phyloP scores from a whole-genome alignment of 306 rosid species.

The Castanopsis chinensis region DNA sequence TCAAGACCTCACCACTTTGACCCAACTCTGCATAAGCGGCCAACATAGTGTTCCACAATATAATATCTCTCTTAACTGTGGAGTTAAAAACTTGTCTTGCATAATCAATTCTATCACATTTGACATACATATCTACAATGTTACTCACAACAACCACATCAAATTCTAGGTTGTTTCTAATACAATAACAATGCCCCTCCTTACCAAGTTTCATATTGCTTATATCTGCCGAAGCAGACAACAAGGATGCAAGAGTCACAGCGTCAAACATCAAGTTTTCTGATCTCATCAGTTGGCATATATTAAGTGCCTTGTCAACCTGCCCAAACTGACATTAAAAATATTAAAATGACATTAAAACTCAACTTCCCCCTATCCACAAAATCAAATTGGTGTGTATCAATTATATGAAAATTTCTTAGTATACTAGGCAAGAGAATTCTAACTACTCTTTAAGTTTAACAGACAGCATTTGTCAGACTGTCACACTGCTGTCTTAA shows the following conservation, averaged over 20 bases:
- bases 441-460: too few relatives aligned
- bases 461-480: too few relatives aligned
- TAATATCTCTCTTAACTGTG: slow-evolving; percentile 46
- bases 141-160: slow-evolving; percentile 61
- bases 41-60: slow-evolving; percentile 78
- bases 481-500: too few relatives aligned
- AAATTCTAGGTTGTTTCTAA: slow-evolving; percentile 56
- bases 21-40: slow-evolving; percentile 75
- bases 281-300: slow-evolving; percentile 48
- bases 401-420: too few relatives aligned
- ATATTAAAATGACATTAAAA: too few relatives aligned
- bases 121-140: slow-evolving; percentile 69
- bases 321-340: slow-evolving; percentile 31
- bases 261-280: slow-evolving; percentile 64
- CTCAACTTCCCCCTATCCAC: too few relatives aligned
- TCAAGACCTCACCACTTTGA: slow-evolving; percentile 70
- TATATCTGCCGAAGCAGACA: slow-evolving; percentile 59
- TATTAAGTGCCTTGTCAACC: slow-evolving; percentile 52
- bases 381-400: too few relatives aligned
- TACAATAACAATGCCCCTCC: slow-evolving; percentile 66
- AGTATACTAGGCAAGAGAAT: too few relatives aligned
- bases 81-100: slow-evolving; percentile 57
- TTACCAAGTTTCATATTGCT: slow-evolving; percentile 50
- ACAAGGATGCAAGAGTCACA: slow-evolving; percentile 63
- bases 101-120: slow-evolving; percentile 52